These are phyloP conservation scores for Haplographium delicatum DNA, from an alignment of 495 filamentous ascomycete species.

Conservation along the genomic window DNA sequence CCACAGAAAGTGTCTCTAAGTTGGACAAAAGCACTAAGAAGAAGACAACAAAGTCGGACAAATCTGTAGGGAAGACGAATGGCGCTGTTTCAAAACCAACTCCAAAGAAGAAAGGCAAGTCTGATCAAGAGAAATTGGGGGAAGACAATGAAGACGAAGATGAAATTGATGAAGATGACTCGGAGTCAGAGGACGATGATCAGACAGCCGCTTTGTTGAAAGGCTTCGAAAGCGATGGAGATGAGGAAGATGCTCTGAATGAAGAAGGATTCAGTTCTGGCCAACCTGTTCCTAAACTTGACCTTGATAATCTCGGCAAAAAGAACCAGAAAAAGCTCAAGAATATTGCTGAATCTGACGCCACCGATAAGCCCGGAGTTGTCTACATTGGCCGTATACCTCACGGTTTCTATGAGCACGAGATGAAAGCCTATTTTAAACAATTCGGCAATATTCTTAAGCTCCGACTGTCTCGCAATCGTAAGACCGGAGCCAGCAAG, in stretches of 20 bases:
- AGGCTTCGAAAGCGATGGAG: slow-evolving; percentile 78
- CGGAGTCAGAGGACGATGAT: slow-evolving; percentile 50
- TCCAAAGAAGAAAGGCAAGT: slow-evolving; percentile 7
- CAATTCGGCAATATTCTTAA: slow-evolving; percentile 20
- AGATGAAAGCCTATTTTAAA: slow-evolving; percentile 72
- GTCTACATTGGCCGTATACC: slow-evolving; percentile 91
- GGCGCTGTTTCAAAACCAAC: neutral
- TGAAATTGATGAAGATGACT: slow-evolving; percentile 19
- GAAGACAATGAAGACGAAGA: slow-evolving; percentile 18
- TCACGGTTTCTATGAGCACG: slow-evolving; percentile 83
- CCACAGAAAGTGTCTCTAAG: no score
- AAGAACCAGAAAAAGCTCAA: slow-evolving; percentile 77
- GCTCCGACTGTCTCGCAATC: slow-evolving; percentile 54
- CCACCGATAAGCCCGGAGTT: no score
- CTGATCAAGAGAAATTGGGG: slow-evolving; percentile 21
- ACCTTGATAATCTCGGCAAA: slow-evolving; percentile 90
- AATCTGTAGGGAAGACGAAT: slow-evolving; percentile 18
- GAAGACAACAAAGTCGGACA: slow-evolving; percentile 16
- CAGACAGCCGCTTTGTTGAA: slow-evolving; percentile 65
- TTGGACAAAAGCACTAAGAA: slow-evolving; percentile 27
- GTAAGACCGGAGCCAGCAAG: slow-evolving; percentile 77
- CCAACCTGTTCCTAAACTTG: no score
- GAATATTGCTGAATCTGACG: slow-evolving; percentile 89
- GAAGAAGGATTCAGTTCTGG: slow-evolving; percentile 52
- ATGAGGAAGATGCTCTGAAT: slow-evolving; percentile 46